Evolutionary conservation across 1,139 yeast species (phyloP), one percentile per base, ranked within the genome.

Genomic region (Yamadazyma epiphylla): DNA sequence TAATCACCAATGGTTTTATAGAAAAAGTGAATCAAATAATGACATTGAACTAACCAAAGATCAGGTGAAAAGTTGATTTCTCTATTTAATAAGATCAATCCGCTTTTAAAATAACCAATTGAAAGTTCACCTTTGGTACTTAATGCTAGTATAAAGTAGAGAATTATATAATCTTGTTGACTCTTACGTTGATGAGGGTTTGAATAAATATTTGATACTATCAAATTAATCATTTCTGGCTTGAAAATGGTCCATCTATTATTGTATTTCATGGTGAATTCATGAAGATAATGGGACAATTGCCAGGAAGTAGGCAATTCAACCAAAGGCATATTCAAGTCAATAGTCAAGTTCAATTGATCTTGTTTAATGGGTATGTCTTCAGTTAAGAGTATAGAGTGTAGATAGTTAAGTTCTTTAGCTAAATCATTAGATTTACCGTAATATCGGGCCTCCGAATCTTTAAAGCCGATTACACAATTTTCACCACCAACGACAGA

Each of bases 11-110:
- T 52, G 15, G 55, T 43, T 32, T 64, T 69, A 36, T 66, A 60
- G 39, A 54, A 67, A 38, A 64, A 57, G 36, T 53, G 60, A 16
- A 59, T 50, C 25, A 70, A 45, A 25, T 63, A 47, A 33, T 69
- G 55, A 3, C 63, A 60, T 36, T 68, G 64, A 2, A 67, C 65
- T 13, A 63, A 43, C 72, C 74, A 68, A 6, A 65, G 33, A 25
- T 57, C 60, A 2, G 64, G 65, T 39, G 64, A 70, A 2, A 28
- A 12, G 13, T 30, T 27, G 15, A 30, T 22, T 17, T 29, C 28
- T 15, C 28, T 32, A 16, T 28, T 31, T 9, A 32, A 17, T 8
- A 37, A 15, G 4, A 27, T 15, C n/a, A 37, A 24, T 4, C 28
- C 34, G 24, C 30, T 31, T 22, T 30, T 31, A 22, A 39, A 39